Evolutionary conservation across 805 yeast genomes (phyloP).

Genomic region (Maudiozyma saulgeensis): DNA sequence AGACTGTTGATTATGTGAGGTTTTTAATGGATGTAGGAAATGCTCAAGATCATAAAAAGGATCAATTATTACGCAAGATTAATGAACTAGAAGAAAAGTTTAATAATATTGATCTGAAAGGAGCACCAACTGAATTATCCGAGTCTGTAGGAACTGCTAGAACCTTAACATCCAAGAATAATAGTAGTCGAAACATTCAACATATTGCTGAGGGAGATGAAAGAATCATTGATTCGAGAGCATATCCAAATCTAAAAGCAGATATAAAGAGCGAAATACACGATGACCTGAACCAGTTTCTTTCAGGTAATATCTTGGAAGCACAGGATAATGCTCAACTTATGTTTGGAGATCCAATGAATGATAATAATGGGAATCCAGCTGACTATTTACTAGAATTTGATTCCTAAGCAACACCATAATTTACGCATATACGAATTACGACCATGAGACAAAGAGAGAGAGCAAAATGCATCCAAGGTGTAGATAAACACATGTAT

Average conservation of each 20-base stretch:
- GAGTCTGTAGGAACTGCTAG: not conserved
- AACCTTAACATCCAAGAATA: not conserved
- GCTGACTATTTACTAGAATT: slow-evolving; percentile 26
- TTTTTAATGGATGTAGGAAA: slow-evolving; percentile 54
- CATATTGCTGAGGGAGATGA: slow-evolving; percentile 8
- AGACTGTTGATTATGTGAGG: slow-evolving; percentile 70
- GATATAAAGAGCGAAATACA: not conserved
- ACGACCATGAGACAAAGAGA: no score
- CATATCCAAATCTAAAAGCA: slow-evolving; percentile 7
- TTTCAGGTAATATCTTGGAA: slow-evolving; percentile 25
- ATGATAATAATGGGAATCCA: slow-evolving; percentile 11
- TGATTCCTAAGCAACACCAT: slow-evolving; percentile 11
- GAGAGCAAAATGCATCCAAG: no score
- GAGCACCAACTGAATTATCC: no score
- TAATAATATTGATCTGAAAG: slow-evolving; percentile 1
- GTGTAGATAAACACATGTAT: no score
- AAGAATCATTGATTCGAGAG: slow-evolving; percentile 22
- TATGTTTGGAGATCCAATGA: slow-evolving; percentile 12
- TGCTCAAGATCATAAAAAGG: slow-evolving; percentile 43
- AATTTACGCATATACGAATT: not conserved
- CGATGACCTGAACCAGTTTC: slow-evolving; percentile 24
- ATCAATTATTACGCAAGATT: slow-evolving; percentile 33
- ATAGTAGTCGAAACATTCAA: not conserved
- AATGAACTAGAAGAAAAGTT: slow-evolving; percentile 24
- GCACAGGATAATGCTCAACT: slow-evolving; percentile 27